These are phyloP conservation scores for Pleurotus djamor DNA, from an alignment of 768 basidiomycete genomes.

Conservation along the genomic window DNA sequence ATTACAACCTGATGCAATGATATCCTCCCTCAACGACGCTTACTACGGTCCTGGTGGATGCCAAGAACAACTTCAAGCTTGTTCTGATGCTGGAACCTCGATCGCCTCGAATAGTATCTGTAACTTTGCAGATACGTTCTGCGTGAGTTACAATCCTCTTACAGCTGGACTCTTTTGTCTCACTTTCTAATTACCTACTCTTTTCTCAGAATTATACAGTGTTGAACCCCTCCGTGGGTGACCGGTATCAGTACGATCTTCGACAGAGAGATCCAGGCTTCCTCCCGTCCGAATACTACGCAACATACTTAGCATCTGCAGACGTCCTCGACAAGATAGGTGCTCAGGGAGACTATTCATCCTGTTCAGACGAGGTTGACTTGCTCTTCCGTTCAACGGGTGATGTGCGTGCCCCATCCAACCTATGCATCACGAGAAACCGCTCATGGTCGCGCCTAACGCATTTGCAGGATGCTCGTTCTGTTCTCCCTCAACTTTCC, in stretches of 20 bases:
- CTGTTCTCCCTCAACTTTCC: slow-evolving; percentile 46
- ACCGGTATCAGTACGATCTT: slow-evolving; percentile 55
- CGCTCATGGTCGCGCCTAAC: no score
- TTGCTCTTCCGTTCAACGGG: slow-evolving; percentile 47
- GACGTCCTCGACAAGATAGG: slow-evolving; percentile 30
- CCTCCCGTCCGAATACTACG: slow-evolving; percentile 59
- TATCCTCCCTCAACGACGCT: slow-evolving; percentile 42
- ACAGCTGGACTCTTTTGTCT: not conserved
- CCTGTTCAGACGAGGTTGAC: slow-evolving; percentile 45
- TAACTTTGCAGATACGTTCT: slow-evolving; percentile 47
- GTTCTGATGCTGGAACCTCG: slow-evolving; percentile 52
- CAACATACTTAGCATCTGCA: slow-evolving; percentile 37
- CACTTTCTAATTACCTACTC: not conserved
- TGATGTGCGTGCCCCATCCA: slow-evolving; percentile 36
- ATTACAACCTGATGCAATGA: slow-evolving; percentile 44
- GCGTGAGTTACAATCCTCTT: slow-evolving; percentile 32
- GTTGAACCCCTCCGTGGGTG: slow-evolving; percentile 46
- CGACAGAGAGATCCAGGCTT: slow-evolving; percentile 51
- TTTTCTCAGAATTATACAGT: slow-evolving; percentile 38
- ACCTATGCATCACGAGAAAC: no score
- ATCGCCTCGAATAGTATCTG: slow-evolving; percentile 49
- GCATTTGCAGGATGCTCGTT: slow-evolving; percentile 44
- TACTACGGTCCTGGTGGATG: slow-evolving; percentile 52
- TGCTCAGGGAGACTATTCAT: slow-evolving; percentile 43
- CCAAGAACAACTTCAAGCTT: slow-evolving; percentile 49